Conservation (phyloP, 495 filamentous ascomycete genomes). For the Xylaria castorea region DNA sequence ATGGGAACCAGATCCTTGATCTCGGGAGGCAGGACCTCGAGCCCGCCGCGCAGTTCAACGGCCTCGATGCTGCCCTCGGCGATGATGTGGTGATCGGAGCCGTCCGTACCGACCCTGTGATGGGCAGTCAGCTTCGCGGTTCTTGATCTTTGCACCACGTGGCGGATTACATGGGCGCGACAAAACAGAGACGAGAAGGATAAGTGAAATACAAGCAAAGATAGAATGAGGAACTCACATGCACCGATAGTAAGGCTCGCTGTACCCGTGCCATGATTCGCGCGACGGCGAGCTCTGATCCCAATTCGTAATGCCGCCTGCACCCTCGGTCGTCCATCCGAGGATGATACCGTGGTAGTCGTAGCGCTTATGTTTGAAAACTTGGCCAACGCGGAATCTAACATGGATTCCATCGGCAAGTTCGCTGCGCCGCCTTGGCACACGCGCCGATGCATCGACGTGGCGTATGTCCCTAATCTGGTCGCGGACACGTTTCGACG, state of each 20-base stretch:
- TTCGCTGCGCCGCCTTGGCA: conserved; percentile 39
- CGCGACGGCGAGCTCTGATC: conserved; percentile 26
- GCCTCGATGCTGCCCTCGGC: conserved; percentile 86
- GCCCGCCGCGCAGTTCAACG: conserved; percentile 53
- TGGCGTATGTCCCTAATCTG: conserved; percentile 41
- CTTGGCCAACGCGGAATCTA: conserved; percentile 76
- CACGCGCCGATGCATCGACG: conserved; percentile 31
- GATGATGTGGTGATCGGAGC: conserved; percentile 69
- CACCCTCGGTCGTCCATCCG: conserved; percentile 74
- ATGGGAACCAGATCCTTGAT: conserved; percentile 63
- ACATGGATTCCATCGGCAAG: conserved; percentile 36
- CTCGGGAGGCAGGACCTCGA: conserved; percentile 44
- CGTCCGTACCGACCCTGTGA: conserved; percentile 67
- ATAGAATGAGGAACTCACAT: conserved; percentile 39
- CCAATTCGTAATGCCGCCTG: conserved; percentile 36
- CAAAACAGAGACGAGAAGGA: conserved; percentile 18
- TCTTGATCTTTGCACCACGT: background rate
- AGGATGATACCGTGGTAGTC: conserved; percentile 79
- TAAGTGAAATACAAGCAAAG: background rate
- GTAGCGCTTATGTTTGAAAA: conserved; percentile 85
- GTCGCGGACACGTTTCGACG: conserved; percentile 41
- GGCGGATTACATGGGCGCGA: background rate
- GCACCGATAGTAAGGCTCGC: conserved; percentile 44
- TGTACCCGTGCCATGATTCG: conserved; percentile 32
- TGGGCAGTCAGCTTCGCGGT: background rate